Percentiles rank a stretch among this genome's conserved stretches.
These are phyloP conservation scores for Populus tomentosa DNA, from an alignment of 441 rosid species.

Conservation along the genomic window DNA sequence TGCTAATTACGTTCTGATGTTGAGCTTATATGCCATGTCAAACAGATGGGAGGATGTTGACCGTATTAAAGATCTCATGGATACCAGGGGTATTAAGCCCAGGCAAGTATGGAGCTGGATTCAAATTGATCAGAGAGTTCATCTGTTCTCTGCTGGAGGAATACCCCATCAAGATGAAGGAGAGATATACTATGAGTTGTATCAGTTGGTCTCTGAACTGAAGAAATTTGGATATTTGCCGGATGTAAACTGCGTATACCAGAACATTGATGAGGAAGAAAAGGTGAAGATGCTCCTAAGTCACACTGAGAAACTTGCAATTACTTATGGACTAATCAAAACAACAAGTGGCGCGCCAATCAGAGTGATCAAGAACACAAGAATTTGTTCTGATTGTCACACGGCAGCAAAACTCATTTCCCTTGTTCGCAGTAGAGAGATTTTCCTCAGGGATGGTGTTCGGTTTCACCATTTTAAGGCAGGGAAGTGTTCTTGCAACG, in stretches of 20 bases:
- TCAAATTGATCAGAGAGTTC: constrained; percentile 41
- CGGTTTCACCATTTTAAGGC: constrained; percentile 67
- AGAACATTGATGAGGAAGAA: constrained; percentile 48
- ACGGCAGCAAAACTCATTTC: constrained; percentile 56
- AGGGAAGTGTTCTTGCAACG: constrained; percentile 78
- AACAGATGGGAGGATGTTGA: constrained; percentile 69
- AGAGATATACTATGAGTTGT: constrained; percentile 61
- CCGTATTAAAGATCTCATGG: constrained; percentile 39
- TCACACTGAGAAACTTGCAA: constrained; percentile 77
- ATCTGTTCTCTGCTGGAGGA: constrained; percentile 47
- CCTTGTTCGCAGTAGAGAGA: constrained; percentile 38
- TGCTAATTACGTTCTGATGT: constrained; percentile 64
- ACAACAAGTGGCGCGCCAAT: constrained; percentile 40
- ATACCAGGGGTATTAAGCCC: constrained; percentile 36
- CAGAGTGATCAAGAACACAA: constrained; percentile 64
- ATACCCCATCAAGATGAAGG: constrained; percentile 52
- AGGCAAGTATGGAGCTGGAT: constrained; percentile 69
- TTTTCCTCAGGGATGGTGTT: constrained; percentile 48
- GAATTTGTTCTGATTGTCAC: constrained; percentile 73
- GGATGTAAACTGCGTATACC: constrained; percentile 45
- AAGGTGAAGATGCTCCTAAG: constrained; percentile 52
- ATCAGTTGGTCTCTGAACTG: constrained; percentile 58
- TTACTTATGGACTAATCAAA: constrained; percentile 64
- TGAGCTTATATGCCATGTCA: constrained; percentile 47
- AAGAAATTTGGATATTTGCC: constrained; percentile 60